Percentiles rank a stretch among this genome's conserved stretches.
These are phyloP conservation scores for Pneumocystis canis DNA, from an alignment of 1,139 yeast species.

Conservation along the genomic window DNA sequence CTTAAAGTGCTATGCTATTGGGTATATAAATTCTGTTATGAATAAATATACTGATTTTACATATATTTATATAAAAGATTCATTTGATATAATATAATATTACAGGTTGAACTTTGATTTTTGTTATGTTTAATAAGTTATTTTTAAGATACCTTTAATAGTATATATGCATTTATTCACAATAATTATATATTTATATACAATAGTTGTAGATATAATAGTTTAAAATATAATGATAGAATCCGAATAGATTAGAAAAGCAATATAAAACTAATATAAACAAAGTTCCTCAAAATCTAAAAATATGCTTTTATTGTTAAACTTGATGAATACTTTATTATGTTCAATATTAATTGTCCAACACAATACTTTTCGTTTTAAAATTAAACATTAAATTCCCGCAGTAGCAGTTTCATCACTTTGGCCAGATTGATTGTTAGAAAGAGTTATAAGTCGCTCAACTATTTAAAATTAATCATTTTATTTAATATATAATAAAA, in stretches of 20 bases:
- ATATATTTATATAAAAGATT: neutral
- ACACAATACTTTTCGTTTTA: too few relatives aligned
- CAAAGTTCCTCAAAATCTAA: neutral
- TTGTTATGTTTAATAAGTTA: neutral
- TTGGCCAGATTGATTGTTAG: neutral
- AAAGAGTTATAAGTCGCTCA: neutral
- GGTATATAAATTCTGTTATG: neutral
- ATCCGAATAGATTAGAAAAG: neutral
- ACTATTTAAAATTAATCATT: constrained; percentile 34
- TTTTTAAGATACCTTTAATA: neutral
- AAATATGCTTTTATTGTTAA: neutral
- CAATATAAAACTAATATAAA: neutral
- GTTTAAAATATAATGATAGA: neutral
- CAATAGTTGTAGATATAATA: neutral
- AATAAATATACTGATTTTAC: neutral
- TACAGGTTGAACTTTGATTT: neutral
- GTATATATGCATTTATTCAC: neutral
- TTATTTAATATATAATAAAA: neutral
- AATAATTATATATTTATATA: neutral
- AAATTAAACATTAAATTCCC: neutral
- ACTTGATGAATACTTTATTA: too few relatives aligned
- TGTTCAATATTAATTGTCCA: too few relatives aligned
- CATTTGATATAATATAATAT: too few relatives aligned
- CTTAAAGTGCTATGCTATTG: neutral
- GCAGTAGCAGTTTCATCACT: neutral